These are phyloP conservation scores for Boletus sp. DNA, from an alignment of 1,284 basidiomycete genomes.

Conservation along the genomic window DNA sequence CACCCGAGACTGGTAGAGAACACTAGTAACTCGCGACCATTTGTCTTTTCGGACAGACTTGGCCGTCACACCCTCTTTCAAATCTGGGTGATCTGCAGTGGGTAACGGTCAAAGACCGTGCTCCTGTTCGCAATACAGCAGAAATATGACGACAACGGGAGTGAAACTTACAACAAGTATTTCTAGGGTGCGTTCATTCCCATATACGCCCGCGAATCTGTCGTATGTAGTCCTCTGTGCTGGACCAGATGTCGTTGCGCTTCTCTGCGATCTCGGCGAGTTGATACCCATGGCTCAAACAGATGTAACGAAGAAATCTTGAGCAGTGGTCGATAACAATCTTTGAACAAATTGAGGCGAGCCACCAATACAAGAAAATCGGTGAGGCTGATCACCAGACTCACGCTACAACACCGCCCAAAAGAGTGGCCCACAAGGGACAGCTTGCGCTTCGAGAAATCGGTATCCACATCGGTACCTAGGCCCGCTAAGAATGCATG, in stretches of 20 bases:
- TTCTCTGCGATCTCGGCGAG: not conserved
- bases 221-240: not conserved
- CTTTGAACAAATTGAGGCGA: not conserved
- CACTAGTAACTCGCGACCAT: not conserved
- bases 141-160: too few species aligned
- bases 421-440: not conserved
- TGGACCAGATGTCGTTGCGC: not conserved
- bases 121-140: not conserved
- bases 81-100: slow-evolving; percentile 7
- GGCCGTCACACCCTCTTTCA: slow-evolving; percentile 7
- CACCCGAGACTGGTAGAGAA: not conserved
- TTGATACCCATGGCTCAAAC: not conserved
- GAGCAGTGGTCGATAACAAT: not conserved
- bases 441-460: slow-evolving; percentile 9
- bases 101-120: slow-evolving; percentile 8
- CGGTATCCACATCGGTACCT: slow-evolving; percentile 3
- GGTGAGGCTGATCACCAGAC: not conserved
- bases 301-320: slow-evolving; percentile 10
- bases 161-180: not conserved
- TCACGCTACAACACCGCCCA: not conserved
- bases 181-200: slow-evolving; percentile 7
- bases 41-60: slow-evolving; percentile 5
- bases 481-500: slow-evolving; percentile 7
- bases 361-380: not conserved
- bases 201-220: not conserved